Evolutionary conservation across 192 early-diverging fungal genomes (phyloP), one percentile per base, ranked within the genome.

Genomic region (Paraglomus brasilianum): DNA sequence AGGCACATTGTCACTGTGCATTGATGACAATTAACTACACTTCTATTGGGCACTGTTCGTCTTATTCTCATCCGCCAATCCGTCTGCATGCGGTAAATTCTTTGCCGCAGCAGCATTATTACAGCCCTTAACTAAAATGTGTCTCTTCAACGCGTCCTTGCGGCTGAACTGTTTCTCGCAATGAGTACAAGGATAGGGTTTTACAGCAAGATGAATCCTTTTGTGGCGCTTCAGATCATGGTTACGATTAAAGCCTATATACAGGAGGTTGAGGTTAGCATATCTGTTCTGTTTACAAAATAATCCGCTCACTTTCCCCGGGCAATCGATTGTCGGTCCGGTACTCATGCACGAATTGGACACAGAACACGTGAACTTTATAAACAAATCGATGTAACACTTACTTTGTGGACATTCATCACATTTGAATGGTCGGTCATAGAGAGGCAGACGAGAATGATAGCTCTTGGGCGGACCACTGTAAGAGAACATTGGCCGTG

Each of bases 161-260:
- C 89, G 77, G 45, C 85, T 84, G 76, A 91, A 91, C 47, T 77
- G 80, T 69, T 91, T 91, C 11, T 87, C 87, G 66, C 89, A 91
- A 17, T 75, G 78, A 7, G 73, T 68, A 49, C 89, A 91, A 41
- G 78, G 84, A 71, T 85, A 86, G 14, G 89, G 89, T 73, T 91
- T 91, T 21, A 82, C 73, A 8, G 87, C 88, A 45, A 82, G 78
- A 69, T 91, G 89, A 9, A 89, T 88, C 70, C 86, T 85, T 58
- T 83, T 81, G 65, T 91, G 89, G 0, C 89, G 78, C 61, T 88
- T 87, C 7, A 90, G 60, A 72, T 90, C 89, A 59, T 89, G 87
- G 68, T 90, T 90, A 14, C 89, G 79, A 58, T 82, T 88, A 51
- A 90, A 90, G 30, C 66, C 66, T 68, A 17, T 50, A 22, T 24